Percentiles rank a stretch among this genome's conserved stretches.
phyloP scores from a whole-genome alignment of 495 filamentous ascomycete genomes.

The Lepraria neglecta region DNA sequence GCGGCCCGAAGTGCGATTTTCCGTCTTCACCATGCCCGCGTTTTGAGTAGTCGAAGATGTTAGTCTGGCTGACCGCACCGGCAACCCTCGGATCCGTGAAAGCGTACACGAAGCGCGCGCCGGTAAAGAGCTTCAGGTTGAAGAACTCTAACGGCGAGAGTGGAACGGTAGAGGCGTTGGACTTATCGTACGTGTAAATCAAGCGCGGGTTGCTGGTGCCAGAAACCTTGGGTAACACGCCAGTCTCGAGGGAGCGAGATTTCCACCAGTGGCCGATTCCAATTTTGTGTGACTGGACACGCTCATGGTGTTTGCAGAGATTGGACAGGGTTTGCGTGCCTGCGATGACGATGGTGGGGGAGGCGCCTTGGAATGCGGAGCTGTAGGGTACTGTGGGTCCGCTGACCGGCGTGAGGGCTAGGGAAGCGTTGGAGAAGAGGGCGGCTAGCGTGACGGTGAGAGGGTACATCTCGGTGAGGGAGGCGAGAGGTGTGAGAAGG shows the following conservation, averaged over 20 bases:
- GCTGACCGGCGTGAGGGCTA: conserved; percentile 85
- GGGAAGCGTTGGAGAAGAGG: conserved; percentile 72
- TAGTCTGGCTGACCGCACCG: conserved; percentile 76
- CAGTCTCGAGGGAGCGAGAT: conserved; percentile 59
- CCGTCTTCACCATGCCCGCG: conserved; percentile 33
- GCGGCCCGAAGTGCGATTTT: conserved; percentile 72
- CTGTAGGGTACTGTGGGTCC: conserved; percentile 61
- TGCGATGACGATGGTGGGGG: conserved; percentile 77
- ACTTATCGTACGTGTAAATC: conserved; percentile 58
- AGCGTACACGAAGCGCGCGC: conserved; percentile 77
- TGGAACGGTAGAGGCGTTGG: conserved; percentile 43
- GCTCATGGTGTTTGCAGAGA: conserved; percentile 52
- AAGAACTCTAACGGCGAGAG: conserved; percentile 62
- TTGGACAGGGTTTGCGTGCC: conserved; percentile 65
- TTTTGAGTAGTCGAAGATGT: conserved; percentile 70
- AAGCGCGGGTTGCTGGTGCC: conserved; percentile 42
- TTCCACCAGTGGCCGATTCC: conserved; percentile 63
- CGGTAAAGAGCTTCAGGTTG: conserved; percentile 72
- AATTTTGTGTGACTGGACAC: conserved; percentile 43
- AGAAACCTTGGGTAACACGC: conserved; percentile 53
- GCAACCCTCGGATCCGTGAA: conserved; percentile 75
- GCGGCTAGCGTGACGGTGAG: conserved; percentile 76
- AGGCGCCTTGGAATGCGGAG: conserved; percentile 62
- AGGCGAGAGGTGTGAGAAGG: conserved; percentile 81
- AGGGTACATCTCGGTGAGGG: conserved; percentile 70